Base-by-base conservation (phyloP, 192 early-diverging fungal species). In the Coemansia sp. region DNA sequence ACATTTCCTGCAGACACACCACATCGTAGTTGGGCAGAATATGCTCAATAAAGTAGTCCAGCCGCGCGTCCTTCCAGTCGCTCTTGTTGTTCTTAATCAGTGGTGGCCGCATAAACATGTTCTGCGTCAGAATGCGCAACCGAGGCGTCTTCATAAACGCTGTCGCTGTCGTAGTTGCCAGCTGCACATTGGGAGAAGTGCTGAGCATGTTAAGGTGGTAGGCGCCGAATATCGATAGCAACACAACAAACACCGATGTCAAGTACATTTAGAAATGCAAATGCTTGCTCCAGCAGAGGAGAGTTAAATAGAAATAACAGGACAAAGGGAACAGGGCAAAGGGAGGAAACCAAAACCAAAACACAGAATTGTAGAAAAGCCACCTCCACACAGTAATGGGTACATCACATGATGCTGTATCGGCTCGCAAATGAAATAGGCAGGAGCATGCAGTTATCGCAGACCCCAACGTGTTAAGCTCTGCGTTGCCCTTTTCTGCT, bases 1-100 rank as follows among this genome's bases (percentile, higher is more conserved):
- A 94, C 62, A 90, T 85, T 64, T 94, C 93, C 66, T 94, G 92
- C 61, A 94, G 77, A 45, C 85, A 83, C 24, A 94, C 84, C 16
- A 94, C 75, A 70, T 93, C 89, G 73, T 89, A 90, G n/a, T 85
- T 62, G n/a, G 81, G 84, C 37, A 93, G 75, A 20, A 91, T 70
- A 54, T 83, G 64, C 26, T 85, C 74, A 37, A 90, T 85, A 61
- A 93, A 84, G 50, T 86, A 87, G 49, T 74, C 86, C 56, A 93
- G 73, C 19, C 93, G 85, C n/a, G 68, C 83, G 55, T 90, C 86
- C 65, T 94, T 94, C 84, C 88, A 88, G 78, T 94, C 93, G 22
- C 83, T 85, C 59, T 76, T 73, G 73, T 91, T 87, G 65, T 85
- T 90, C 52, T 85, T 83, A n/a, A 91, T 77, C 14, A 85, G 77